Evolutionary conservation across 176 grass and related monocot genomes (phyloP), one percentile per base, ranked within the genome.

Genomic region (Pontederia crassipes): DNA sequence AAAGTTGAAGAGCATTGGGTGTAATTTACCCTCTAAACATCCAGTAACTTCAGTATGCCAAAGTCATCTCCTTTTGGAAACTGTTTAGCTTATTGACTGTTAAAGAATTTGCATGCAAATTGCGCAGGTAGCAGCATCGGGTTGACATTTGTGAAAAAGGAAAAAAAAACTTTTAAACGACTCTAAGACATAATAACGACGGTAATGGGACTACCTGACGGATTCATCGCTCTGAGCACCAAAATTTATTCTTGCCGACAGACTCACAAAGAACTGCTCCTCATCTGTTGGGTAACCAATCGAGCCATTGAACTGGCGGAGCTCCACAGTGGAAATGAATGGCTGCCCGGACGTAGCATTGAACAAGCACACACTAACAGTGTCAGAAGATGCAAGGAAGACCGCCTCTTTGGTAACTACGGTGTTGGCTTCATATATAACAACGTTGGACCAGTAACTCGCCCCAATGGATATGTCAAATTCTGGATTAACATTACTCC

Each of bases 261-360:
- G 54, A 69, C 72, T 29, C 28, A 95, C 72, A 74, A 88, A 95
- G 47, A 74, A 70, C 46, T 47, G 17, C 69, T 95, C 84, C 52
- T 60, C 20, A 24, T 24, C 74, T 29, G 75, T 68, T 54, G 81
- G 82, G 59, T 82, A 79, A 77, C 85, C 88, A 28, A 94, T 68
- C 1, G 84, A 94, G 48, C 77, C 81, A 52, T 88, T 88, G 16
- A 94, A 72, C 61, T 56, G 80, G 8, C 84, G 46, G 47, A 94
- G 81, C 82, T 94, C 89, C 0, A 88, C 68, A 3, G 89, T 82
- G 8, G 89, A 94, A 27, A 94, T 94, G 66, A 94, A 94, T 9
- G 89, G 81, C 61, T 80, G 70, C 0, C 84, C 84, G 0, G 89
- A 77, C 59, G 81, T 68, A 66, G 84, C 78, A 40, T 84, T 87